Evolutionary conservation across 2,329 filamentous ascomycete species (phyloP).

Genomic region (Nemania sp.): DNA sequence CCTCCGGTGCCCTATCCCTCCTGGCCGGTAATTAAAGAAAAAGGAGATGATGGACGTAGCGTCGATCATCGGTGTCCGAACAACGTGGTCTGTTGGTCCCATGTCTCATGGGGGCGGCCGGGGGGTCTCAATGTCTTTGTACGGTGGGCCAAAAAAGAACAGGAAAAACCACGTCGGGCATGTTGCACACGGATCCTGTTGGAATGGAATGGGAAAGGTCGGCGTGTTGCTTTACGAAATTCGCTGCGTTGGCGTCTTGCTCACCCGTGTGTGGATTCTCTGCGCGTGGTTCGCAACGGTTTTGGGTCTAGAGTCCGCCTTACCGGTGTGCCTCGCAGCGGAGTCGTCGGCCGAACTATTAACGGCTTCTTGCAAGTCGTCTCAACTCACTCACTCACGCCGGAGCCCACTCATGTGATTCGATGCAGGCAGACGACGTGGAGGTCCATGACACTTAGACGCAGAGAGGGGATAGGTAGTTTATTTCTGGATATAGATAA

Average conservation of each 20-base stretch:
- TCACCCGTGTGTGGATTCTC: conserved; percentile 20
- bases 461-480: conserved; percentile 3
- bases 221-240: conserved; percentile 27
- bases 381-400: not conserved
- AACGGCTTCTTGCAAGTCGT: conserved; percentile 16
- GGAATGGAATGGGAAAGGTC: conserved; percentile 26
- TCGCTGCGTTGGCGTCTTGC: conserved; percentile 35
- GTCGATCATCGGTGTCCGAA: conserved; percentile 41
- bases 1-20: conserved; percentile 15
- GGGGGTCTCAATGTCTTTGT: not conserved
- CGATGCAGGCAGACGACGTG: conserved; percentile 1
- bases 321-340: conserved; percentile 28
- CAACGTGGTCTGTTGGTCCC: conserved; percentile 36
- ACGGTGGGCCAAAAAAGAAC: conserved; percentile 17
- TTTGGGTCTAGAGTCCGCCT: conserved; percentile 29
- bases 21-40: conserved; percentile 37
- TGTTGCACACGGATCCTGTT: conserved; percentile 1
- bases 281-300: conserved; percentile 16
- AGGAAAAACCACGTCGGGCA: conserved; percentile 13
- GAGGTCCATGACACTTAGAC: conserved; percentile 9
- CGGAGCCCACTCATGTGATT: conserved; percentile 20
- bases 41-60: conserved; percentile 31
- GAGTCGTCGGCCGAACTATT: conserved; percentile 16
- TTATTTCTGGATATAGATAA: conserved; percentile 25
- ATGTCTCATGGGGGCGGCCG: not conserved